Percentiles rank a stretch among this genome's conserved stretches.
Evolutionary conservation across 2,329 filamentous ascomycete genomes (phyloP).

Genomic region (Rutstroemia sp.): DNA sequence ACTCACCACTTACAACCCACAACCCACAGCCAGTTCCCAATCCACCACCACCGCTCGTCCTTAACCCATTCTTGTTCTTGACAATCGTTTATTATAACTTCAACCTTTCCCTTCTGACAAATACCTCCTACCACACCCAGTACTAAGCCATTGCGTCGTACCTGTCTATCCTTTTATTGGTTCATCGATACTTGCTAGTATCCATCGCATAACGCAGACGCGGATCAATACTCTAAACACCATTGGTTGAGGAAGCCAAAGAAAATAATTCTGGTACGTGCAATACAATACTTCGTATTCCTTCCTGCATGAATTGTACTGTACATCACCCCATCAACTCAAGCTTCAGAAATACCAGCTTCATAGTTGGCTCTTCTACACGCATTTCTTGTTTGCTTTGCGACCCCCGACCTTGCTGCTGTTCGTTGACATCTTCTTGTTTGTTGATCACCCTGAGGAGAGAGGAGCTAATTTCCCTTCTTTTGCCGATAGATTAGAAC

Average conservation of each 20-base stretch:
- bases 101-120: neutral
- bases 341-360: neutral
- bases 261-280: conserved; percentile 8
- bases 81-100: neutral
- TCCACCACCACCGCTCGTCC: neutral
- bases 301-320: conserved; percentile 9
- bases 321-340: conserved; percentile 6
- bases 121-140: neutral
- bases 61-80: neutral
- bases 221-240: neutral
- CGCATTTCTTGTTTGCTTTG: neutral
- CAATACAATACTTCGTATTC: conserved; percentile 5
- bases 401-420: neutral
- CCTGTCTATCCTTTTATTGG: neutral
- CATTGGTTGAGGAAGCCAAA: conserved; percentile 1
- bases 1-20: neutral
- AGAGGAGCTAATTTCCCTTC: conserved; percentile 3
- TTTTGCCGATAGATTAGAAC: neutral
- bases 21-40: neutral
- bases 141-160: neutral
- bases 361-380: neutral
- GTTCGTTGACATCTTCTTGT: no score
- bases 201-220: neutral
- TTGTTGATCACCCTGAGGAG: neutral
- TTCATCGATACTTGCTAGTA: neutral